phyloP scores from a whole-genome alignment of 2,329 filamentous ascomycete species.

The Neurospora sp. region DNA sequence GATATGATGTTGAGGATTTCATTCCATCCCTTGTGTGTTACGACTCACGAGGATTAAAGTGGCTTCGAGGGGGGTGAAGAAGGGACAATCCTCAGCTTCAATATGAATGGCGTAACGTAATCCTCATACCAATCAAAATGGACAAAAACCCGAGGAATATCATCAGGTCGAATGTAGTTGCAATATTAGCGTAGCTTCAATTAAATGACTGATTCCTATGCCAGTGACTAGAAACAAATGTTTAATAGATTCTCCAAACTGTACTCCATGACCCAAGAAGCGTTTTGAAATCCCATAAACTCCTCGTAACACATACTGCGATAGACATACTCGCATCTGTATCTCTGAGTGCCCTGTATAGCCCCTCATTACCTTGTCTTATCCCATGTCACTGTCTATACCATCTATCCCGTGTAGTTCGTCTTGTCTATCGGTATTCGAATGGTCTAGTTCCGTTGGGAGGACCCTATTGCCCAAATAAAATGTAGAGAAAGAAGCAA shows the following conservation, averaged over 20 bases:
- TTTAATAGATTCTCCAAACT: neutral
- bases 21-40: neutral
- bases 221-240: neutral
- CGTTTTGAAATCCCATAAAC: neutral
- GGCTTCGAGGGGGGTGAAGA: neutral
- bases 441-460: neutral
- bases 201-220: neutral
- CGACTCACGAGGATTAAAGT: neutral
- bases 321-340: neutral
- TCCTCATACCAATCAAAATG: too few relatives aligned
- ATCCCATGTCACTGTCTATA: neutral
- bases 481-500: neutral
- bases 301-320: neutral
- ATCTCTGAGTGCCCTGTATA: neutral
- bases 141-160: too few relatives aligned
- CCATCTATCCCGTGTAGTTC: neutral
- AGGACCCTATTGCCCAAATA: neutral
- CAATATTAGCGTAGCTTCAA: neutral
- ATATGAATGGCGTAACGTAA: too few relatives aligned
- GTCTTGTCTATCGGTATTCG: neutral
- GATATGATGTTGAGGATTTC: neutral
- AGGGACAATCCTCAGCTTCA: neutral
- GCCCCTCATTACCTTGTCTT: neutral
- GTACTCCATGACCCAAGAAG: neutral
- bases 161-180: too few relatives aligned